Evolutionary conservation across 768 basidiomycete genomes (phyloP).

Genomic region (Auriculariales sp.): DNA sequence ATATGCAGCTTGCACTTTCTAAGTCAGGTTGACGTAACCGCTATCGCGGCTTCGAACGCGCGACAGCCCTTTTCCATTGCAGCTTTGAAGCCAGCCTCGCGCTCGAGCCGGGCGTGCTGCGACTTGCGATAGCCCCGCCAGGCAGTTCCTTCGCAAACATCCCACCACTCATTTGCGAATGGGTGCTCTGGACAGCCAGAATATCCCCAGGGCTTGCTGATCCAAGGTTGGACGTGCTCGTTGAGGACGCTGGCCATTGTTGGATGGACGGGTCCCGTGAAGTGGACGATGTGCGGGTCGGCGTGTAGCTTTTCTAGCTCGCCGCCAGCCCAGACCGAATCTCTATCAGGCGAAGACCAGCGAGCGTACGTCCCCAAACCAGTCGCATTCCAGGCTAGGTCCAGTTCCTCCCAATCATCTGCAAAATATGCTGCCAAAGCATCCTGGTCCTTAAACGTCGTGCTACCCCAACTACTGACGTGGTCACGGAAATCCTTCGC

Average conservation of each 20-base stretch:
- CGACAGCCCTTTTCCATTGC: not conserved
- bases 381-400: conserved; percentile 38
- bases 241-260: conserved; percentile 29
- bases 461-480: conserved; percentile 14
- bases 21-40: too few species aligned
- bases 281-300: conserved; percentile 36
- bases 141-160: conserved; percentile 22
- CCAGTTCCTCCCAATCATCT: conserved; percentile 26
- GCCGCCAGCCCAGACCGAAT: conserved; percentile 10
- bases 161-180: conserved; percentile 33
- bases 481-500: conserved; percentile 15
- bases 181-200: conserved; percentile 38
- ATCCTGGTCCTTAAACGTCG: conserved; percentile 34
- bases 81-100: not conserved
- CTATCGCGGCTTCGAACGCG: too few species aligned
- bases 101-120: not conserved
- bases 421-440: conserved; percentile 31
- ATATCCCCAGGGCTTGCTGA: conserved; percentile 46
- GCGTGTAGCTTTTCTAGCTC: conserved; percentile 19
- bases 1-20: too few species aligned
- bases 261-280: conserved; percentile 42
- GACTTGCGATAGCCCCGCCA: conserved; percentile 19
- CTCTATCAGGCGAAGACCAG: conserved; percentile 20
- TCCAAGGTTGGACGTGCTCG: conserved; percentile 36
- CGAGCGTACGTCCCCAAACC: conserved; percentile 40